Evolutionary conservation across 805 yeast genomes (phyloP).

Genomic region (Starmerella geochares): DNA sequence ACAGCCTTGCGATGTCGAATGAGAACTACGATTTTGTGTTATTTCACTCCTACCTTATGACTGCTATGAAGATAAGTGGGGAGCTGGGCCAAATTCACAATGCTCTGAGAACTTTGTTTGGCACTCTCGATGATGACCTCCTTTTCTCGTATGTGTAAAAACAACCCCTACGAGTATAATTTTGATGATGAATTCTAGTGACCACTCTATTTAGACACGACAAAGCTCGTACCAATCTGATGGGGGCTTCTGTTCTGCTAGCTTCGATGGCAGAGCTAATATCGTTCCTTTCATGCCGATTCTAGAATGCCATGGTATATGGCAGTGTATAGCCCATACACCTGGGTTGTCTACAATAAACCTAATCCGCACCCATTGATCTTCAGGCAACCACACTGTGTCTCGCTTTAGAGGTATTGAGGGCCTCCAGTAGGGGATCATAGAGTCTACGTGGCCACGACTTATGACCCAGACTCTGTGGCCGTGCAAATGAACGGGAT

Average conservation of each 20-base stretch:
- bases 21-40: constrained; percentile 66
- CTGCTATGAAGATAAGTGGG: constrained; percentile 54
- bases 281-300: constrained; percentile 54
- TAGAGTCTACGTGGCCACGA: constrained; percentile 39
- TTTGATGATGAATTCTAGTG: no score
- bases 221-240: constrained; percentile 27
- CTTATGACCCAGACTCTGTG: constrained; percentile 69
- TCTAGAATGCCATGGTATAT: constrained; percentile 73
- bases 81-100: constrained; percentile 52
- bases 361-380: constrained; percentile 56
- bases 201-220: no score
- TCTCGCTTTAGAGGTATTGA: constrained; percentile 59
- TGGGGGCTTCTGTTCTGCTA: constrained; percentile 24
- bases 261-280: constrained; percentile 23
- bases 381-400: constrained; percentile 55
- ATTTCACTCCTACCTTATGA: constrained; percentile 64
- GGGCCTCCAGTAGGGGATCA: constrained; percentile 19
- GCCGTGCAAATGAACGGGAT: constrained; percentile 94
- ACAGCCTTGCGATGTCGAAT: constrained; percentile 3
- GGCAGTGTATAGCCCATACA: constrained; percentile 91
- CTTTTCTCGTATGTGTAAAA: constrained; percentile 35
- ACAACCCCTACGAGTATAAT: no score
- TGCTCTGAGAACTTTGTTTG: constrained; percentile 49
- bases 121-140: constrained; percentile 51
- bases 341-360: constrained; percentile 85